These are phyloP conservation scores for Amauroascus niger DNA, from an alignment of 2,329 filamentous ascomycete genomes.

Conservation along the genomic window DNA sequence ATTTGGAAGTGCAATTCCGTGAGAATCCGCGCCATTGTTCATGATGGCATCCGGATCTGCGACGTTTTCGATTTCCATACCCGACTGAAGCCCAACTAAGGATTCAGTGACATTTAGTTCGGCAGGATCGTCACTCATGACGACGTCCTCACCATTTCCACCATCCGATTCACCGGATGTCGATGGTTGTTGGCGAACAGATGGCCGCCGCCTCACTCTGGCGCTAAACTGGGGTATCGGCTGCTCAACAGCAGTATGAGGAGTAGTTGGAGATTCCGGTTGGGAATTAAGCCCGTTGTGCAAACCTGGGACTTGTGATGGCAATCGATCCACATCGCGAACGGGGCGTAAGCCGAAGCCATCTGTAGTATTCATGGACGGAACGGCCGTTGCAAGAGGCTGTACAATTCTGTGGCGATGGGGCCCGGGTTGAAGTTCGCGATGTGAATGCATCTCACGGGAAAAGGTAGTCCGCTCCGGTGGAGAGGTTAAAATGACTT, in stretches of 20 bases:
- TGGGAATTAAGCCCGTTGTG: slow-evolving; percentile 69
- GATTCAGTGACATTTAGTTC: slow-evolving; percentile 50
- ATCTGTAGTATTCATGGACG: slow-evolving; percentile 59
- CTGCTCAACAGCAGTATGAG: slow-evolving; percentile 57
- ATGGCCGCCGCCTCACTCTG: slow-evolving; percentile 61
- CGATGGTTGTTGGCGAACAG: slow-evolving; percentile 81
- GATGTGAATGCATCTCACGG: slow-evolving; percentile 44
- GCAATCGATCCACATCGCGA: slow-evolving; percentile 70
- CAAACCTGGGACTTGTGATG: slow-evolving; percentile 65
- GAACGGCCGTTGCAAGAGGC: slow-evolving; percentile 56
- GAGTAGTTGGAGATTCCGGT: slow-evolving; percentile 82
- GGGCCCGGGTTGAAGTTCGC: slow-evolving; percentile 37
- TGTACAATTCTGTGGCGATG: slow-evolving; percentile 51
- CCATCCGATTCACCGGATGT: slow-evolving; percentile 81
- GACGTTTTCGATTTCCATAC: slow-evolving; percentile 80
- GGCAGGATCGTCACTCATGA: slow-evolving; percentile 56
- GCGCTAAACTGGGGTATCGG: slow-evolving; percentile 46
- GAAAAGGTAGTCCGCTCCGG: slow-evolving; percentile 59
- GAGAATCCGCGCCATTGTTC: slow-evolving; percentile 56
- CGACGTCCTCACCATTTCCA: slow-evolving; percentile 70
- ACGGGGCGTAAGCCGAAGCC: slow-evolving; percentile 66
- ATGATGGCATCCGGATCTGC: slow-evolving; percentile 73
- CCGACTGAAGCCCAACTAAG: slow-evolving; percentile 66
- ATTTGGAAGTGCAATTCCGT: slow-evolving; percentile 66
- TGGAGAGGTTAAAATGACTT: slow-evolving; percentile 59